Base-by-base conservation (phyloP, 176 grass and related monocot species). In the Eleusine coracana region DNA sequence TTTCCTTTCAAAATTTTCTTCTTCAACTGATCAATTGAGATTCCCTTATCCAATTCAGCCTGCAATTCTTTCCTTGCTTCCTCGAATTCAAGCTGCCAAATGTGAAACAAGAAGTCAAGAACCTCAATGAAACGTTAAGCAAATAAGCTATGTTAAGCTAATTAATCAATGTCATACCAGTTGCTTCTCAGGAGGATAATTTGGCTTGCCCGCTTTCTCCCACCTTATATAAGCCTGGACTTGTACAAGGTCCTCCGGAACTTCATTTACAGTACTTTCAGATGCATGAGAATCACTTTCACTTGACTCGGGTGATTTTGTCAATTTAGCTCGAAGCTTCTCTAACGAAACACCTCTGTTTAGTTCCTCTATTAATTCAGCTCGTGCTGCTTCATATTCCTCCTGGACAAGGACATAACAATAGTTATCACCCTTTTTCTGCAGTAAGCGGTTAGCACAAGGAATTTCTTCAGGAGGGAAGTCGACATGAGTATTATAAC, bases 151-250 rank as follows among this genome's bases (percentile, higher is more conserved):
- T 37, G 38, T 52, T 34, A 2, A 34, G 10, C 40, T 81, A 18
- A 80, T 71, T 64, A 76, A 72, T 78, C 21, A 91, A 75, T 80
- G 64, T 18, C 52, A 81, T 87, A 97, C 95, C 85, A 80, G 72
- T 84, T 97, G 95, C 76, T 94, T 92, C 79, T 94, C 92, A 9
- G 86, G 90, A 70, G 88, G 6, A 86, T 97, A 94, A 75, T 94
- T 94, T 89, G 95, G 95, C 81, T 94, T 97, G 73, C 95, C 95
- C 21, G 92, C 95, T 83, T 91, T 89, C 63, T 97, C 95, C 95
- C 95, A 97, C 81, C 95, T 89, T 73, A 97, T 89, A 82, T 87
- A 97, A 72, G 95, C 78, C 61, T 94, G 95, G 31, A 94, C 90
- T 85, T 94, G 95, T 66, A 97, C 92, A 84, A 93, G 86, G 7